phyloP scores from a whole-genome alignment of 2,329 filamentous ascomycete species.

The Microsporum audouinii region DNA sequence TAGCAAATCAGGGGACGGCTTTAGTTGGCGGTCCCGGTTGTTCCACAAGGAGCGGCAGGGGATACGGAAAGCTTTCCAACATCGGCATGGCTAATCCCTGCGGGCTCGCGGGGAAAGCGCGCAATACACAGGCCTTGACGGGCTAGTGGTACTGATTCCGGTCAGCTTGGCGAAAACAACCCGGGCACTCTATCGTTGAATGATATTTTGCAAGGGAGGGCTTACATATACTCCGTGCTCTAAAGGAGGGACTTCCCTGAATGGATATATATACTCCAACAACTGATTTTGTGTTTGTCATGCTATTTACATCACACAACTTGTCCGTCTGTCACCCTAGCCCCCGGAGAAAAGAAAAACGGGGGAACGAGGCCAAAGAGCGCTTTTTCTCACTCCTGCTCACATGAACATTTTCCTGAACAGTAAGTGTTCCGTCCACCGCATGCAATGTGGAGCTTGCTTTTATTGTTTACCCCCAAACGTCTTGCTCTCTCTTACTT shows the following conservation, averaged over 20 bases:
- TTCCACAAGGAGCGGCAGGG: neutral
- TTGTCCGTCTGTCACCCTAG: neutral
- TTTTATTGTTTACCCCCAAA: neutral
- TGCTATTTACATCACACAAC: neutral
- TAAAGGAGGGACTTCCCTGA: neutral
- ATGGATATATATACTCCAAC: neutral
- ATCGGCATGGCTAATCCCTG: neutral
- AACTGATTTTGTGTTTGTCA: neutral
- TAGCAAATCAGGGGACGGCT: neutral
- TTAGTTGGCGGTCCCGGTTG: neutral
- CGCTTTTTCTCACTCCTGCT: neutral
- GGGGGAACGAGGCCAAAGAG: neutral
- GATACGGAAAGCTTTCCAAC: neutral
- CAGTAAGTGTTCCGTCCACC: neutral
- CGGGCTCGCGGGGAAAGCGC: neutral
- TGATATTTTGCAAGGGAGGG: neutral
- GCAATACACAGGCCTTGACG: neutral
- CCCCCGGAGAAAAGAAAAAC: neutral
- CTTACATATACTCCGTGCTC: neutral
- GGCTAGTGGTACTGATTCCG: neutral
- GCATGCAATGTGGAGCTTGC: neutral
- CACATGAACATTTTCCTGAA: neutral
- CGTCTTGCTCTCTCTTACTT: neutral
- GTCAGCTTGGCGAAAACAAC: neutral
- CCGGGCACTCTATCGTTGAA: neutral